Base-by-base conservation (phyloP, 2,329 filamentous ascomycete genomes). In the Macrophomina pseudophaseolina region DNA sequence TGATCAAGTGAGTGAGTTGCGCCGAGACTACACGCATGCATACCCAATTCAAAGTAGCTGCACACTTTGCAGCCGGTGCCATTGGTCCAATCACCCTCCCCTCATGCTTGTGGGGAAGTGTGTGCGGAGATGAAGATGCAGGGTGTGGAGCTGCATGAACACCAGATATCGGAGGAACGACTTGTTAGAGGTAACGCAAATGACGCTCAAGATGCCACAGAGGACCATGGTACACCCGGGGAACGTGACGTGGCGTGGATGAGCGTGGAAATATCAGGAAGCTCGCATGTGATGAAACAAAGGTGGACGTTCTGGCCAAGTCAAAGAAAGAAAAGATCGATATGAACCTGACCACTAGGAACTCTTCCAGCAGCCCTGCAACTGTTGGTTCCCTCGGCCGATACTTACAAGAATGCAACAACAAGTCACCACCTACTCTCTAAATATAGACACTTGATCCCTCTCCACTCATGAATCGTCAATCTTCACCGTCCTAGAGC, bases 381-480 rank as follows among this genome's bases (percentile, higher is more conserved):
- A 44, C 18, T 62, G 58, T 62, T 62, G 58, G 58, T 62, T 16
- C 38, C 23, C 28, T 54, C 35, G 52, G 52, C 12, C 58, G 44
- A 30, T 49, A 62, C 58, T 38, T 62, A 62, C 58, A 62, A 44
- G 32, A 59, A 62, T 62, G 58, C 49, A 62, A 49, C 58, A 62
- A 32, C 58, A 62, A 62, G 49, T 62, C 58, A 62, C 30, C 58
- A 59, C 40, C 18, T 18, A 3, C n/a, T 38, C 58, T 62, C 58
- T 49, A 62, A 62, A 62, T 62, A 60, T 60, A 62, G 58, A 54
- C 33, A 52, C 14, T 52, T n/a, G 12, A 33, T 30, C 32, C 23
- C 58, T 62, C 58, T 49, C 58, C 42, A 35, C 58, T 62, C 58
- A 62, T 23, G 28, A 48, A 38, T 62, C 46, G 58, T 62, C 58